A percentile compares a stretch with the other conserved stretches of the same genome.
Evolutionary conservation across 2,329 filamentous ascomycete species (phyloP).

Genomic region (Fusarium redolens): DNA sequence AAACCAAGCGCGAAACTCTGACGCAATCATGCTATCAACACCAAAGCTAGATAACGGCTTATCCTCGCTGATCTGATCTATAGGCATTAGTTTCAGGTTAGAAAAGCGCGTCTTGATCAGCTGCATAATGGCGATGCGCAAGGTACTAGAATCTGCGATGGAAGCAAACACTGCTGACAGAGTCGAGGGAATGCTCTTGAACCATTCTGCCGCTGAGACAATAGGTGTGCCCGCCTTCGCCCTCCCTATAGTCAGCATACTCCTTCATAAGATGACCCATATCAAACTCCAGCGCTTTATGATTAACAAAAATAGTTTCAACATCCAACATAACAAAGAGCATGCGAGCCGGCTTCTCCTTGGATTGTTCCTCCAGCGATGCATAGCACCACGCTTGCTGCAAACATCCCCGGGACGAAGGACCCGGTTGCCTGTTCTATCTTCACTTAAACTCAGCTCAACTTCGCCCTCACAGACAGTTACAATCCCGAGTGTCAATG

Average conservation of each 20-base stretch:
- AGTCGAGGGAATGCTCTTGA: background rate
- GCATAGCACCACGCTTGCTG: background rate
- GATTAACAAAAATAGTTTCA: background rate
- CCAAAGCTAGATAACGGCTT: background rate
- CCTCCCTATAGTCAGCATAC: background rate
- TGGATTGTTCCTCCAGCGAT: background rate
- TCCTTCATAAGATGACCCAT: background rate
- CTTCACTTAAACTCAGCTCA: background rate
- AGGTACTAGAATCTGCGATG: background rate
- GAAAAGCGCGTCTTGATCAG: background rate
- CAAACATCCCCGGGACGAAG: background rate
- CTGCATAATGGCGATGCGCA: background rate
- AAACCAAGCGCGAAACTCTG: background rate
- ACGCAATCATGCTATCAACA: background rate
- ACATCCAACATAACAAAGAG: background rate
- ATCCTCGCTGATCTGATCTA: background rate
- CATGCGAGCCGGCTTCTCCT: background rate
- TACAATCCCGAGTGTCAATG: background rate
- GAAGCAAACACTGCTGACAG: background rate
- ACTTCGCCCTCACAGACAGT: background rate
- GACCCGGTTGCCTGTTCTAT: background rate
- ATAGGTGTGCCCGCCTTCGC: background rate
- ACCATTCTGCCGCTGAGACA: background rate
- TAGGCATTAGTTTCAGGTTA: background rate
- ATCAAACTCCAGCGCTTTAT: background rate